Evolutionary conservation across 140 eudicot species (phyloP).

Genomic region (Anethum foeniculum): DNA sequence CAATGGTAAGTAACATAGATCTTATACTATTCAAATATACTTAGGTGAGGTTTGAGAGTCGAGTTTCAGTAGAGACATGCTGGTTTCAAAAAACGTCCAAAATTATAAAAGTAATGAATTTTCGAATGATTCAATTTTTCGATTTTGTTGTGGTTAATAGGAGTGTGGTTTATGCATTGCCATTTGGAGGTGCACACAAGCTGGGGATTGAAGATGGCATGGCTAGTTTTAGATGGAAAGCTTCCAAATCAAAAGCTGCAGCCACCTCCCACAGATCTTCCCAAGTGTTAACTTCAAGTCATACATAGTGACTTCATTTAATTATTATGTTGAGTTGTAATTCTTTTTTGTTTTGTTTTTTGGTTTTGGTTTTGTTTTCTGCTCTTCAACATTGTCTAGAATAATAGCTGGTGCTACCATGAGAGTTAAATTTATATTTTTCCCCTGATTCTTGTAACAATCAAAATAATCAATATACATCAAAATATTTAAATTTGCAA

Average conservation of each 20-base stretch:
- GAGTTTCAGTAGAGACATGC: not conserved
- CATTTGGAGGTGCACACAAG: conserved; percentile 45
- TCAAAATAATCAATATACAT: not conserved
- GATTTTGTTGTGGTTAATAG: not conserved
- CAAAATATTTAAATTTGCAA: not conserved
- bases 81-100: not conserved
- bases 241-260: conserved; percentile 35
- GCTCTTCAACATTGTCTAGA: not conserved
- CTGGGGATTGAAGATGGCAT: conserved; percentile 52
- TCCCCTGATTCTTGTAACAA: not conserved
- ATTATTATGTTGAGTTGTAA: not conserved
- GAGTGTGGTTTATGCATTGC: conserved; percentile 51
- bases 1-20: no score
- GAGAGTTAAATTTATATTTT: not conserved
- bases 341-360: not conserved
- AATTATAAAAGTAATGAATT: not conserved
- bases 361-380: not conserved
- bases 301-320: not conserved
- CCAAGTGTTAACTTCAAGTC: conserved; percentile 22
- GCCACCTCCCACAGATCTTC: conserved; percentile 44
- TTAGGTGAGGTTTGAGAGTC: not conserved
- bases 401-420: not conserved
- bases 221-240: conserved; percentile 43
- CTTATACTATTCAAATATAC: no score
- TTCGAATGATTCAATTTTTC: conserved; percentile 8